Conservation (phyloP, 1,284 basidiomycete genomes). For the Trichosporon sp. region DNA sequence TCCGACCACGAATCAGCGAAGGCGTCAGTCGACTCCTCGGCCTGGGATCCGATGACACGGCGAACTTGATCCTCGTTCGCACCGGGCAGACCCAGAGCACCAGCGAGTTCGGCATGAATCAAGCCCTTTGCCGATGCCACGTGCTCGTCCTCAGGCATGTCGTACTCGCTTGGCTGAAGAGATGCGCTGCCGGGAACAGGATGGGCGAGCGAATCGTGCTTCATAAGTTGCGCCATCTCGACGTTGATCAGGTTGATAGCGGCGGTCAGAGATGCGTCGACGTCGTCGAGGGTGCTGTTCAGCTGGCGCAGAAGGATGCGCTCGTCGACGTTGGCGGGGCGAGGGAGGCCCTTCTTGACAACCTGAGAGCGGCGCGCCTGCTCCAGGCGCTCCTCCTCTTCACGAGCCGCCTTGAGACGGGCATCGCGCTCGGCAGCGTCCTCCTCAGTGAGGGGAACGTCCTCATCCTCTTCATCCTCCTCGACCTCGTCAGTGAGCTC, state of each 20-base stretch:
- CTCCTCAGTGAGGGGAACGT: conserved; percentile 59
- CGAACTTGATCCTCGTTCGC: conserved; percentile 73
- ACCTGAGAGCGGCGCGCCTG: conserved; percentile 75
- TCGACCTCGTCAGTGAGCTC: conserved; percentile 85
- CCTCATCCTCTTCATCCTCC: conserved; percentile 54
- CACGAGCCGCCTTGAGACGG: conserved; percentile 61
- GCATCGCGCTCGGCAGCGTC: conserved; percentile 93
- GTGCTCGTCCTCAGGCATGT: conserved; percentile 69
- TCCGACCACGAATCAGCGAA: conserved; percentile 62
- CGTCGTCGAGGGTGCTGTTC: conserved; percentile 52
- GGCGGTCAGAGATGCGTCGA: conserved; percentile 52
- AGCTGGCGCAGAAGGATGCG: conserved; percentile 55
- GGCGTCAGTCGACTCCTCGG: conserved; percentile 60
- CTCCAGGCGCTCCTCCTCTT: conserved; percentile 71
- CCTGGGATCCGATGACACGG: conserved; percentile 62
- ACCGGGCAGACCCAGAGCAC: conserved; percentile 74
- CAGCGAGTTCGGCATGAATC: conserved; percentile 76
- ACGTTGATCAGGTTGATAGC: conserved; percentile 67
- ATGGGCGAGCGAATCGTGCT: conserved; percentile 82
- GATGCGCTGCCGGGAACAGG: conserved; percentile 72
- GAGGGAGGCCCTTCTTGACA: conserved; percentile 78
- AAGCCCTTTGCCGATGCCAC: conserved; percentile 67
- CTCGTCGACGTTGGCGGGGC: conserved; percentile 78
- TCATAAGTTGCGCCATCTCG: conserved; percentile 74
- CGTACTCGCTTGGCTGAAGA: conserved; percentile 58